phyloP scores from a whole-genome alignment of 2,329 filamentous ascomycete genomes.

The Stachybotrys elegans region DNA sequence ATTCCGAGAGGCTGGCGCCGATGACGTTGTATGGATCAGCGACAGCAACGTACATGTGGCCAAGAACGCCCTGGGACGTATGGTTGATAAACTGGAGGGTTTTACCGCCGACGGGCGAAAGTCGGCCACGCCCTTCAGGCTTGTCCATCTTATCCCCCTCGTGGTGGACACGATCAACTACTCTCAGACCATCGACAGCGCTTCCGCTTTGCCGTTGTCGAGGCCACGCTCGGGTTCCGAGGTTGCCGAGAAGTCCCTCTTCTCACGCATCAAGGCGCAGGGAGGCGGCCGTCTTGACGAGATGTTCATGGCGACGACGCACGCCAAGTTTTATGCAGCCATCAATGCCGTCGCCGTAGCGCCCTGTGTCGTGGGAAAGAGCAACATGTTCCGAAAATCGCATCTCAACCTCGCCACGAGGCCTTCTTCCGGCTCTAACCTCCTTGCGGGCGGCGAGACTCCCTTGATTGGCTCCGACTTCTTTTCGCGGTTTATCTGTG shows the following conservation, averaged over 20 bases:
- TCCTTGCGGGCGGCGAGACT: constrained; percentile 29
- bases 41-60: constrained; percentile 97
- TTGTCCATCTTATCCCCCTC: constrained; percentile 90
- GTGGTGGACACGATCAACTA: constrained; percentile 65
- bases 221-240: constrained; percentile 23
- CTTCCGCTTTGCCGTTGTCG: constrained; percentile 26
- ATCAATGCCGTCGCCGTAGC: constrained; percentile 92
- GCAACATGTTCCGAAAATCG: constrained; percentile 94
- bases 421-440: constrained; percentile 37
- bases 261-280: constrained; percentile 27
- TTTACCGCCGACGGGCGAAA: constrained; percentile 41
- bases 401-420: constrained; percentile 74
- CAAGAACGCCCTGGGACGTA: constrained; percentile 71
- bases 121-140: constrained; percentile 66
- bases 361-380: constrained; percentile 93
- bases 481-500: constrained; percentile 95
- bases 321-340: constrained; percentile 96
- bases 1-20: constrained; percentile 74
- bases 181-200: constrained; percentile 14
- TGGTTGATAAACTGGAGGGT: constrained; percentile 84
- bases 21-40: constrained; percentile 87
- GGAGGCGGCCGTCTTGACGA: constrained; percentile 87
- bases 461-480: constrained; percentile 72
- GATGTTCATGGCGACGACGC: constrained; percentile 86
- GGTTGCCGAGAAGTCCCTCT: constrained; percentile 9